Percentiles rank a stretch among this genome's conserved stretches.
These are phyloP conservation scores for Trichoderma asperellum DNA, from an alignment of 2,329 filamentous ascomycete species.

Conservation along the genomic window DNA sequence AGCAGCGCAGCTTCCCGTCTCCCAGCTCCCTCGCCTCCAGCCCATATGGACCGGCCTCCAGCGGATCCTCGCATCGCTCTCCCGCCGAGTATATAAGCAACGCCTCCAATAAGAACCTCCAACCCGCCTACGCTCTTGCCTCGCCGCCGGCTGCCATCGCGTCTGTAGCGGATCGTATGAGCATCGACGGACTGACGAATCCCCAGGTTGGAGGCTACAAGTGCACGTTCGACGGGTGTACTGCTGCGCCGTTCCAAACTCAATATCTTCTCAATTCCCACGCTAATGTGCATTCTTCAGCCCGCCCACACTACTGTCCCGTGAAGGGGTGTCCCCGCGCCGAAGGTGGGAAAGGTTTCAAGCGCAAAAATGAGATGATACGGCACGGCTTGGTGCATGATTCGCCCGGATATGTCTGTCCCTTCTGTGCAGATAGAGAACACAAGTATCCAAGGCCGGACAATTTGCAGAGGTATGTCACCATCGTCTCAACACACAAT, in stretches of 20 bases:
- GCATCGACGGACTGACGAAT: constrained; percentile 61
- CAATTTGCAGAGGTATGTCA: constrained; percentile 83
- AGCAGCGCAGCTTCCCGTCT: constrained; percentile 52
- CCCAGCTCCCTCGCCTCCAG: constrained; percentile 50
- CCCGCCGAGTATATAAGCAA: constrained; percentile 50
- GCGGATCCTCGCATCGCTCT: constrained; percentile 42
- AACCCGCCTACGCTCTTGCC: constrained; percentile 49
- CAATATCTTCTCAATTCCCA: constrained; percentile 79
- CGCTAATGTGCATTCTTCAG: constrained; percentile 70
- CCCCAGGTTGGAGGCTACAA: constrained; percentile 57
- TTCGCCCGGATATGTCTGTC: constrained; percentile 93
- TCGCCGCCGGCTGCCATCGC: constrained; percentile 46
- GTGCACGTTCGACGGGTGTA: constrained; percentile 67
- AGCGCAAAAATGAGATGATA: constrained; percentile 75
- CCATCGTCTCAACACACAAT: neutral
- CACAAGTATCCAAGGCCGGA: constrained; percentile 95
- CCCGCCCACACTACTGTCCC: constrained; percentile 67
- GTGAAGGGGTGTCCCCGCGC: constrained; percentile 65
- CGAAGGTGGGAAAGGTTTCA: constrained; percentile 69
- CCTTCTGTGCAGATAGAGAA: constrained; percentile 91
- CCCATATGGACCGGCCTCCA: constrained; percentile 45
- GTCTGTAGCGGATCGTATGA: constrained; percentile 57
- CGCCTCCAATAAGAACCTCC: constrained; percentile 52
- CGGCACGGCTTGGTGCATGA: constrained; percentile 85
- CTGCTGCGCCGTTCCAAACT: constrained; percentile 74